A percentile compares a stretch with the other conserved stretches of the same genome.
Evolutionary conservation across 192 early-diverging fungal genomes (phyloP).

Genomic region (Dispira simplex): DNA sequence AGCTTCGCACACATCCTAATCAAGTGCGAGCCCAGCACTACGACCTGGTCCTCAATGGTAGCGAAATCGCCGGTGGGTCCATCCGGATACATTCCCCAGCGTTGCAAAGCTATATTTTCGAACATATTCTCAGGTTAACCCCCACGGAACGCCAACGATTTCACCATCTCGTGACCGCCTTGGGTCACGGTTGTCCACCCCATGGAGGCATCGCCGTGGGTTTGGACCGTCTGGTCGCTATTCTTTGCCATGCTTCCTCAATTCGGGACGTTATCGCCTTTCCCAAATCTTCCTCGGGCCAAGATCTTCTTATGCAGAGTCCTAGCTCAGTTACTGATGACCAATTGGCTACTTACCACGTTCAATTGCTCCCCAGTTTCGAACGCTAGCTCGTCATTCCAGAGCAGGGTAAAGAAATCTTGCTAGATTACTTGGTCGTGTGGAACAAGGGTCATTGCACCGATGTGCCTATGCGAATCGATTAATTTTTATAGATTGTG

Average conservation of each 20-base stretch:
- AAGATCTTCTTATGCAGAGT: conserved; percentile 65
- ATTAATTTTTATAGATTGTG: no score
- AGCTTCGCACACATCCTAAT: conserved; percentile 42
- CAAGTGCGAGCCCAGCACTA: conserved; percentile 69
- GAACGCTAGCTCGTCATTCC: no score
- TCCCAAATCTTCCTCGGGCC: conserved; percentile 67
- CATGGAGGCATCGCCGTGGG: conserved; percentile 77
- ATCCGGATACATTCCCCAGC: conserved; percentile 70
- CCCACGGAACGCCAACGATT: conserved; percentile 29
- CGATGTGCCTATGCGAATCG: no score
- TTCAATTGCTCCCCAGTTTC: background rate
- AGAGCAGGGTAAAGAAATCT: no score
- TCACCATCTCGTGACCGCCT: conserved; percentile 64
- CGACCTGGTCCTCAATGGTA: conserved; percentile 80
- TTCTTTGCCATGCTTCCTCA: background rate
- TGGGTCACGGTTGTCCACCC: conserved; percentile 73
- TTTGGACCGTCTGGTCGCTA: conserved; percentile 10
- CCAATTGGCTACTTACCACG: conserved; percentile 23
- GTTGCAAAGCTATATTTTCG: conserved; percentile 60
- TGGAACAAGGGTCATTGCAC: no score
- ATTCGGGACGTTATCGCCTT: conserved; percentile 83
- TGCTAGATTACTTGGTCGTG: no score
- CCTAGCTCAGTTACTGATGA: conserved; percentile 41
- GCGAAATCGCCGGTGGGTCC: conserved; percentile 83
- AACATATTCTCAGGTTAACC: conserved; percentile 40